A percentile compares a stretch with the other conserved stretches of the same genome.
These are phyloP conservation scores for Mixia osmundae DNA, from an alignment of 1,284 basidiomycete species.

Conservation along the genomic window DNA sequence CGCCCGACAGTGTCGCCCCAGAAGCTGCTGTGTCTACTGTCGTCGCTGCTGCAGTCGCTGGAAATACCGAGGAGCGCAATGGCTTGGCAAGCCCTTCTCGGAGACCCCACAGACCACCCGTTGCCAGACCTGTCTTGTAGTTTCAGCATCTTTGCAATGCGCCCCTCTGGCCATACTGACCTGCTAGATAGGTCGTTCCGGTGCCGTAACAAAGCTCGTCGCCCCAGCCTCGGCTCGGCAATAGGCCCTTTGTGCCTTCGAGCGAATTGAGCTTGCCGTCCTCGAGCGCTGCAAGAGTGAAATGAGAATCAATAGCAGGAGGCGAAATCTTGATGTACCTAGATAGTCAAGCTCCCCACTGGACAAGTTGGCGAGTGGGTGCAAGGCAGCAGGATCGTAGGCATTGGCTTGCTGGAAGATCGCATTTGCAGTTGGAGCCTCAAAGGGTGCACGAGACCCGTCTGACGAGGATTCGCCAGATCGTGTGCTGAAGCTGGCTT, in stretches of 20 bases:
- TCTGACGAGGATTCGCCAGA: no score
- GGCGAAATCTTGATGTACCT: no score
- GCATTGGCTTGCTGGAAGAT: no score
- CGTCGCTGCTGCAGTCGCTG: background rate
- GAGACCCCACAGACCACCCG: constrained; percentile 86
- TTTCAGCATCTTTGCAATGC: no score
- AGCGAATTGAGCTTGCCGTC: constrained; percentile 18
- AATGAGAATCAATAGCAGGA: no score
- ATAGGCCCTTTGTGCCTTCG: constrained; percentile 20
- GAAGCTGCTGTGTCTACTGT: background rate
- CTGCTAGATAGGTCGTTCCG: constrained; percentile 91
- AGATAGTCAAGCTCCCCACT: constrained; percentile 20
- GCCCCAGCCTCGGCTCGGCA: constrained; percentile 49
- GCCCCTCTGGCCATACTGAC: no score
- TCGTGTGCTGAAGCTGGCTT: no score
- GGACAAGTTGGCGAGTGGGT: constrained; percentile 10
- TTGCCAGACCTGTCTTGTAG: constrained; percentile 57
- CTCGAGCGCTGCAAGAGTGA: no score
- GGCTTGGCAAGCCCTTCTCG: constrained; percentile 70
- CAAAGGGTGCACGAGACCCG: no score
- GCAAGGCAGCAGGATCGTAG: constrained; percentile 18
- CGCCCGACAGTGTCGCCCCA: constrained; percentile 1
- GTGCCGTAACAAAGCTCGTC: constrained; percentile 99
- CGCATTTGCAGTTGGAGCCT: no score
- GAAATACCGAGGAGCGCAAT: no score